A percentile compares a stretch with the other conserved stretches of the same genome.
Conservation (phyloP, 768 basidiomycete species). For the Boletus rubropictus region DNA sequence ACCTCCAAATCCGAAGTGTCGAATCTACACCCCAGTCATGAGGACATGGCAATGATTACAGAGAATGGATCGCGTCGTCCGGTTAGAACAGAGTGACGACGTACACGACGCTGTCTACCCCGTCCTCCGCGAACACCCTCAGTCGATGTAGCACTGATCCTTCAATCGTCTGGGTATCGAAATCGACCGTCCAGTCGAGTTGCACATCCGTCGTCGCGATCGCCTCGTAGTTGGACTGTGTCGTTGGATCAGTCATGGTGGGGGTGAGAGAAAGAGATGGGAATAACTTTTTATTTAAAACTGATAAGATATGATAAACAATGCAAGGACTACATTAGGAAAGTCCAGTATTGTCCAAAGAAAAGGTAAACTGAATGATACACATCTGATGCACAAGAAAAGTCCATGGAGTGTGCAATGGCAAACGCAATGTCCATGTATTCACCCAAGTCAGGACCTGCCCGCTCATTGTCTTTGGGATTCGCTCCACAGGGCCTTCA, state of each 20-base stretch:
- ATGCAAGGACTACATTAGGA: slow-evolving; percentile 7
- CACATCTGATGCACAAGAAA: not conserved
- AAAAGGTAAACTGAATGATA: not conserved
- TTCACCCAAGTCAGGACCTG: not conserved
- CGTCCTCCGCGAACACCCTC: slow-evolving; percentile 41
- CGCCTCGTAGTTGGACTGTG: slow-evolving; percentile 74
- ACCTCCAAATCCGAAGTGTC: slow-evolving; percentile 73
- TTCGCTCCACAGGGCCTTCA: slow-evolving; percentile 16
- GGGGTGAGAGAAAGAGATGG: not conserved
- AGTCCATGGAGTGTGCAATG: not conserved
- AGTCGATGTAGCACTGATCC: slow-evolving; percentile 67
- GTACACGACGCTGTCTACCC: slow-evolving; percentile 57
- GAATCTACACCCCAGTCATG: slow-evolving; percentile 38
- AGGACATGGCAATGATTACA: not conserved
- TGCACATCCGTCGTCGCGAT: slow-evolving; percentile 61
- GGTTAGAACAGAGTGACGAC: slow-evolving; percentile 13
- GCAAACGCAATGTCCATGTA: not conserved
- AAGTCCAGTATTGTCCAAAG: slow-evolving; percentile 3
- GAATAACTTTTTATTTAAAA: not conserved
- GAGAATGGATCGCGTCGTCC: not conserved
- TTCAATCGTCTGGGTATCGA: slow-evolving; percentile 48
- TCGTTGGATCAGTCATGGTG: slow-evolving; percentile 50
- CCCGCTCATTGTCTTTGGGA: slow-evolving; percentile 4
- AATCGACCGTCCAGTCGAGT: slow-evolving; percentile 80
- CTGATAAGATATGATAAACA: slow-evolving; percentile 4